A percentile compares a stretch with the other conserved stretches of the same genome.
Evolutionary conservation across 805 yeast species (phyloP).

Genomic region (Pichia sporocuriosa): DNA sequence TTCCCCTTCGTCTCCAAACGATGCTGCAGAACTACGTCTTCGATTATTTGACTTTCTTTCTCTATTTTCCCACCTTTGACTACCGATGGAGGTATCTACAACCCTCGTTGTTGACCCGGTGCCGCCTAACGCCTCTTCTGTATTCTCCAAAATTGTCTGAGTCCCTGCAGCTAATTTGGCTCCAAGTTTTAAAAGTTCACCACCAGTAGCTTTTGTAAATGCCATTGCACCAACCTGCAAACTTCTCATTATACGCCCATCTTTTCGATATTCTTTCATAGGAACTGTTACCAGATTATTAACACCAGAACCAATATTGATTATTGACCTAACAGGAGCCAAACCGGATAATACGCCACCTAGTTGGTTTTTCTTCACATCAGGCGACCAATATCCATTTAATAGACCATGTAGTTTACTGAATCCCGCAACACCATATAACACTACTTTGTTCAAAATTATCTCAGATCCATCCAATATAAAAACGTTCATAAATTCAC

Average conservation of each 20-base stretch:
- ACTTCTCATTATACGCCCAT: constrained; percentile 62
- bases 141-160: constrained; percentile 68
- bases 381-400: constrained; percentile 80
- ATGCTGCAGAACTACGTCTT: constrained; percentile 23
- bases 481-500: constrained; percentile 84
- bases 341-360: constrained; percentile 78
- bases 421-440: constrained; percentile 77
- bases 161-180: constrained; percentile 85
- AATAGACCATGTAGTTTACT: constrained; percentile 49
- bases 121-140: constrained; percentile 77
- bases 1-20: constrained; percentile 25
- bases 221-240: constrained; percentile 67
- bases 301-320: constrained; percentile 72
- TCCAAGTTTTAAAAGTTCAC: constrained; percentile 74
- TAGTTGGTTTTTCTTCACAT: constrained; percentile 73
- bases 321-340: constrained; percentile 71
- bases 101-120: constrained; percentile 44
- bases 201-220: constrained; percentile 72
- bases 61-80: constrained; percentile 3
- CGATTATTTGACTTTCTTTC: constrained; percentile 9
- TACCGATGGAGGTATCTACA: constrained; percentile 7
- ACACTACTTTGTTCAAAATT: constrained; percentile 48
- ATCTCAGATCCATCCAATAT: constrained; percentile 81
- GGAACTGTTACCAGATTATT: constrained; percentile 70
- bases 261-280: constrained; percentile 62